Conservation (phyloP, 805 yeast species). For the Nakazawaea molendinolei region DNA sequence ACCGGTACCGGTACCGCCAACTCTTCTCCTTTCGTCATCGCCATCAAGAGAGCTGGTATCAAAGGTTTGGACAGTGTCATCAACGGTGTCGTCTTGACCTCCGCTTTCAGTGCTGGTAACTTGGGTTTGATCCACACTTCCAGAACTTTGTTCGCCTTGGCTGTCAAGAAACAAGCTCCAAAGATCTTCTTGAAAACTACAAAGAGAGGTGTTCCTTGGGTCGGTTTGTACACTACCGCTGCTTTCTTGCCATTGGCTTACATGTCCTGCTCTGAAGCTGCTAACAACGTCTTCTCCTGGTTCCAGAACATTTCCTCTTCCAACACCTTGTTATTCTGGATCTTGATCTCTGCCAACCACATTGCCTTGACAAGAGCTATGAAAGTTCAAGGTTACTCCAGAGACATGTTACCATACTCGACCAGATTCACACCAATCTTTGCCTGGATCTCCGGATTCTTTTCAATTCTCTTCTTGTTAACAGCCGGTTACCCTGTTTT, state of each 20-base stretch:
- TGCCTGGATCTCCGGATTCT: conserved; percentile 38
- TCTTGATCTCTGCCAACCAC: conserved; percentile 25
- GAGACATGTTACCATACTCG: conserved; percentile 68
- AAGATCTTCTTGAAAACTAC: conserved; percentile 25
- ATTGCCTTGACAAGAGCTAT: conserved; percentile 65
- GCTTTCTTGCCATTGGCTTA: conserved; percentile 30
- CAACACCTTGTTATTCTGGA: conserved; percentile 26
- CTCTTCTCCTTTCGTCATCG: conserved; percentile 35
- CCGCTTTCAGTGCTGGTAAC: conserved; percentile 34
- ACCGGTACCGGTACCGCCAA: conserved; percentile 16
- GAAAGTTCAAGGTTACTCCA: conserved; percentile 58
- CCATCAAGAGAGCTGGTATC: conserved; percentile 27
- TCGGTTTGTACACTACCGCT: conserved; percentile 21
- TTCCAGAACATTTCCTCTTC: conserved; percentile 27
- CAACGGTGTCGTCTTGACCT: conserved; percentile 32
- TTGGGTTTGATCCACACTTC: conserved; percentile 23
- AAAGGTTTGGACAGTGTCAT: conserved; percentile 29
- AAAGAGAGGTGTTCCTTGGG: conserved; percentile 27
- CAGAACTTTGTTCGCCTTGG: conserved; percentile 29
- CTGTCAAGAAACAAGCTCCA: conserved; percentile 33
- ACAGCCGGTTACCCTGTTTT: conserved; percentile 31
- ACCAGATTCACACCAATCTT: conserved; percentile 60
- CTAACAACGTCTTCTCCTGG: conserved; percentile 27
- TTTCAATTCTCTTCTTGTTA: conserved; percentile 22
- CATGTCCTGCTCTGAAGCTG: conserved; percentile 22